phyloP scores from a whole-genome alignment of 2,329 filamentous ascomycete species.

The Sodiomyces alkalinus region DNA sequence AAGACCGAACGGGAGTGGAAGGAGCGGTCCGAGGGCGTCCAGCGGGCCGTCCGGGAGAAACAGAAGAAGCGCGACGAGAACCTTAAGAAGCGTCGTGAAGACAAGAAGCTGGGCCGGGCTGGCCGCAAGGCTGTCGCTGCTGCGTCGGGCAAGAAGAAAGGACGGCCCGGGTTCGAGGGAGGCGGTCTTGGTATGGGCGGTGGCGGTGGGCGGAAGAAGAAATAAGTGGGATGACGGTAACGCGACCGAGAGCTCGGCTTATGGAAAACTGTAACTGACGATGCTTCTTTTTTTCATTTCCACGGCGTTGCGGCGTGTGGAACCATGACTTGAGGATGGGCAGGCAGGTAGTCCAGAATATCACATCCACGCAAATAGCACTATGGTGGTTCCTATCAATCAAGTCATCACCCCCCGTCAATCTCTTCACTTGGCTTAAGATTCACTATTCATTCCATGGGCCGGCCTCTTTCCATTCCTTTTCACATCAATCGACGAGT shows the following conservation, averaged over 20 bases:
- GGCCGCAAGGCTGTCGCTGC: constrained; percentile 34
- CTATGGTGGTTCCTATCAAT: too few relatives aligned
- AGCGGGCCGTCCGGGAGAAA: constrained; percentile 60
- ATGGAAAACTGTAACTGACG: neutral
- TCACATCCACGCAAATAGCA: too few relatives aligned
- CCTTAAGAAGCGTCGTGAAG: constrained; percentile 56
- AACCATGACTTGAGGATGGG: too few relatives aligned
- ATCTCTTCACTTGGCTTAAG: too few relatives aligned
- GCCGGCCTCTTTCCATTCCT: too few relatives aligned
- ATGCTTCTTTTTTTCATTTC: constrained; percentile 3
- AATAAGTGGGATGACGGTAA: neutral
- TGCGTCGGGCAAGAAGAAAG: constrained; percentile 24
- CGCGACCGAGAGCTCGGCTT: neutral
- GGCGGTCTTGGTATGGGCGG: constrained; percentile 43
- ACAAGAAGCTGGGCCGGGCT: constrained; percentile 45
- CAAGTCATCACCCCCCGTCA: too few relatives aligned
- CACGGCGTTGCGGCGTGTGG: constrained; percentile 2
- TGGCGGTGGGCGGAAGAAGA: constrained; percentile 33
- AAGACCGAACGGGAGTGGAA: constrained; percentile 86
- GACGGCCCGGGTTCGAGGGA: constrained; percentile 48
- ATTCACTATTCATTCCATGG: too few relatives aligned
- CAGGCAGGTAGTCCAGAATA: too few relatives aligned
- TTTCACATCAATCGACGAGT: too few relatives aligned
- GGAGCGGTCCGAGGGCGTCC: constrained; percentile 56
- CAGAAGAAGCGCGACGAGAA: constrained; percentile 76